These are phyloP conservation scores for Hirsutella rhossiliensis DNA, from an alignment of 2,329 filamentous ascomycete genomes.

Conservation along the genomic window DNA sequence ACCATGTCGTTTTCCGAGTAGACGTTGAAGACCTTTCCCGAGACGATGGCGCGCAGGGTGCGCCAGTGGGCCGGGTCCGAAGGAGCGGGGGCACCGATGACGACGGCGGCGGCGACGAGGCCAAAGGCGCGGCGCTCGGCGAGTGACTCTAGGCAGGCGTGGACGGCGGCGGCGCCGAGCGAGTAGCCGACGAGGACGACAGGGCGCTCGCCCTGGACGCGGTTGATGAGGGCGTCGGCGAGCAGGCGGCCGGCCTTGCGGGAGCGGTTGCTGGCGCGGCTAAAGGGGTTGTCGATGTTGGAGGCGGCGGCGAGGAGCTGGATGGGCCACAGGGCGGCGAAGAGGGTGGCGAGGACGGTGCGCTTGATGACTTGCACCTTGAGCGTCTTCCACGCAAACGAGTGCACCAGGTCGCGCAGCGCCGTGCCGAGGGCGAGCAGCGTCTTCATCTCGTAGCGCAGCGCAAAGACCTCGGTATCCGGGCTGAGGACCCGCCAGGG, in stretches of 20 bases:
- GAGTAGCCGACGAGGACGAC: constrained; percentile 76
- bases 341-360: constrained; percentile 56
- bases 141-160: constrained; percentile 64
- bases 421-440: constrained; percentile 66
- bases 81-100: constrained; percentile 73
- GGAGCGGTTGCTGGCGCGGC: constrained; percentile 60
- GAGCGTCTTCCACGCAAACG: constrained; percentile 62
- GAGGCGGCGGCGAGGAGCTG: constrained; percentile 53
- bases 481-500: constrained; percentile 68
- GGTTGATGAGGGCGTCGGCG: constrained; percentile 72
- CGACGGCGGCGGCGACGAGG: constrained; percentile 67
- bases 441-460: constrained; percentile 71
- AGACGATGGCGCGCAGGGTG: constrained; percentile 63
- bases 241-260: constrained; percentile 72
- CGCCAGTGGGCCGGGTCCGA: constrained; percentile 64
- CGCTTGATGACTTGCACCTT: constrained; percentile 64
- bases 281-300: constrained; percentile 73
- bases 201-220: constrained; percentile 68
- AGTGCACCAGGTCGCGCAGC: constrained; percentile 59
- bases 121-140: constrained; percentile 74
- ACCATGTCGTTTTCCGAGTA: constrained; percentile 82
- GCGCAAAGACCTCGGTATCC: constrained; percentile 68
- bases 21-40: constrained; percentile 75
- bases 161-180: constrained; percentile 70
- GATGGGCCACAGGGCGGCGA: constrained; percentile 59